phyloP scores from a whole-genome alignment of 768 basidiomycete genomes.

The Auricularia heimuer region DNA sequence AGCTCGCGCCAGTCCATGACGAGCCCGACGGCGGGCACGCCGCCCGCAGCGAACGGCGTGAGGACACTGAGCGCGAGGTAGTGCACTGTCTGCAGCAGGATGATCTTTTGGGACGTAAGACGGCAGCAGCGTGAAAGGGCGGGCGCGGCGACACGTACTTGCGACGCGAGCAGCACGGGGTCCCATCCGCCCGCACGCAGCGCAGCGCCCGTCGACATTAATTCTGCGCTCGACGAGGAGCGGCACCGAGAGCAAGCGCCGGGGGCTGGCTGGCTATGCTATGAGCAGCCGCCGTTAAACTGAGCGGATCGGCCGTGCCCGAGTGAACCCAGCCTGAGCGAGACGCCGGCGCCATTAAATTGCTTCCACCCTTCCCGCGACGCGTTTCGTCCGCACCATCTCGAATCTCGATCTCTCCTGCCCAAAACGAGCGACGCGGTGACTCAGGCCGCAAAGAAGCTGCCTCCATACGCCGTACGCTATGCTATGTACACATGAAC shows the following conservation, averaged over 20 bases:
- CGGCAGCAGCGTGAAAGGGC: neutral
- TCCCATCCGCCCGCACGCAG: conserved; percentile 56
- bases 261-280: too few relatives aligned
- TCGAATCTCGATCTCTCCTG: too few relatives aligned
- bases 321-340: too few relatives aligned
- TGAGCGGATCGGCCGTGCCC: too few relatives aligned
- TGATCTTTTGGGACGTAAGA: conserved; percentile 47
- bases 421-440: too few relatives aligned
- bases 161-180: conserved; percentile 76
- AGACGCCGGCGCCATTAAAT: too few relatives aligned
- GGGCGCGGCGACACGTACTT: conserved; percentile 36
- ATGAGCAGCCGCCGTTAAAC: too few relatives aligned
- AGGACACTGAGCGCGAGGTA: conserved; percentile 82
- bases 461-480: too few relatives aligned
- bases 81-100: conserved; percentile 87
- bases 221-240: neutral
- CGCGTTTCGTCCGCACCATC: too few relatives aligned
- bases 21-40: conserved; percentile 44
- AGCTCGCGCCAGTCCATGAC: conserved; percentile 98
- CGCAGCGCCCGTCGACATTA: conserved; percentile 1
- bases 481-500: too few relatives aligned
- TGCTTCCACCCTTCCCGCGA: too few relatives aligned
- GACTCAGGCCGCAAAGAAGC: too few relatives aligned
- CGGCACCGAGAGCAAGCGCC: neutral
- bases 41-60: conserved; percentile 60